Evolutionary conservation across 2,329 filamentous ascomycete species (phyloP).

Genomic region (Coniochaeta sp.): DNA sequence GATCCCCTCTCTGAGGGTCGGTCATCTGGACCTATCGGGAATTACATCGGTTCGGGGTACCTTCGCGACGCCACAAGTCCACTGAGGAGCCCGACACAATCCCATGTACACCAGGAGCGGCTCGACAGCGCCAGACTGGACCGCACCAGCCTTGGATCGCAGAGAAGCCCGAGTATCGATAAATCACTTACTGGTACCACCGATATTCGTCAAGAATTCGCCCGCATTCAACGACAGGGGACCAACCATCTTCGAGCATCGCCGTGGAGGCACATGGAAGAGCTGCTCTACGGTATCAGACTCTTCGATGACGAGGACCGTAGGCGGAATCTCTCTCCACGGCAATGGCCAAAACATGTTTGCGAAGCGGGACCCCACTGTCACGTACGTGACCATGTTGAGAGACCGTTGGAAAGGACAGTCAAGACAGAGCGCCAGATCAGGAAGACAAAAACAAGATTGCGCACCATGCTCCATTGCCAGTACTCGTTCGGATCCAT

Average conservation of each 20-base stretch:
- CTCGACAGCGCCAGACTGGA: neutral
- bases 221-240: neutral
- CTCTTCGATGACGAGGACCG: slow-evolving; percentile 12
- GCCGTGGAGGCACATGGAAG: slow-evolving; percentile 18
- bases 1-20: neutral
- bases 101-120: neutral
- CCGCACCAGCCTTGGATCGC: neutral
- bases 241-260: slow-evolving; percentile 8
- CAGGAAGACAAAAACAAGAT: slow-evolving; percentile 11
- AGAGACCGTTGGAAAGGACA: slow-evolving; percentile 6
- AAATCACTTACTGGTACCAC: neutral
- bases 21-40: neutral
- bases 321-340: slow-evolving; percentile 8
- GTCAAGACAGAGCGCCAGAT: slow-evolving; percentile 5
- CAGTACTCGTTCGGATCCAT: slow-evolving; percentile 18
- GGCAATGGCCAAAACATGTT: slow-evolving; percentile 9
- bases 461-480: slow-evolving; percentile 17
- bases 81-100: neutral
- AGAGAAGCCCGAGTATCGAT: neutral
- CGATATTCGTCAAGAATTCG: neutral
- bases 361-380: neutral
- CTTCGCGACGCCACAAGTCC: neutral
- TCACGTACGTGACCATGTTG: slow-evolving; percentile 1
- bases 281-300: slow-evolving; percentile 12
- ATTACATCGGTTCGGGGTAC: neutral